Evolutionary conservation across 2,329 filamentous ascomycete genomes (phyloP).

Genomic region (Calycina marina): DNA sequence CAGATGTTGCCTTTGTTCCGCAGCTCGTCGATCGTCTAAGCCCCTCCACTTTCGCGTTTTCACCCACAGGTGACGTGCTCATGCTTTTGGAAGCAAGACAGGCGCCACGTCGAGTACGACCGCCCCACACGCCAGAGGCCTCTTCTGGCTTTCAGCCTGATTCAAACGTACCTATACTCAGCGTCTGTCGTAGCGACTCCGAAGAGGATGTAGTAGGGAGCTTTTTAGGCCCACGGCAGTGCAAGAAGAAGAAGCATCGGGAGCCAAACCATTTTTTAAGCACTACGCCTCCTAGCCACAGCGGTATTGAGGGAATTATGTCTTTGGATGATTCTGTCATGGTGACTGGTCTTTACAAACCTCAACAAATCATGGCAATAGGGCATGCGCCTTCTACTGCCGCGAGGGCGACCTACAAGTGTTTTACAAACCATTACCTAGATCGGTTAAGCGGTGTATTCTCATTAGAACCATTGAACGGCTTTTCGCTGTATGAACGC

Average conservation of each 20-base stretch:
- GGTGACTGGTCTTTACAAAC: conserved; percentile 40
- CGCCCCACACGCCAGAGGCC: conserved; percentile 13
- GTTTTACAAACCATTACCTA: conserved; percentile 41
- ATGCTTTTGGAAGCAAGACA: conserved; percentile 47
- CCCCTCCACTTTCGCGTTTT: conserved; percentile 46
- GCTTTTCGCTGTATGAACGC: conserved; percentile 23
- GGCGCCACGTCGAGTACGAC: conserved; percentile 30
- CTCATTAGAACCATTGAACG: too few relatives aligned
- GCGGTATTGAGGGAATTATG: conserved; percentile 28
- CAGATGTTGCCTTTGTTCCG: conserved; percentile 48
- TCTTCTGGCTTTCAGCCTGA: conserved; percentile 23
- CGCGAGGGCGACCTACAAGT: conserved; percentile 37
- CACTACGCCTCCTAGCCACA: conserved; percentile 34
- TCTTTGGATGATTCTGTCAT: conserved; percentile 43
- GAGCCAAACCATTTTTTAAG: conserved; percentile 31
- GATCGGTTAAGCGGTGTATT: too few relatives aligned
- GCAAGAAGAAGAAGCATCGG: conserved; percentile 26
- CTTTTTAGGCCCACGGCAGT: conserved; percentile 37
- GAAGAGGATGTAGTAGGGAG: conserved; percentile 49
- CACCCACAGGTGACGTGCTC: conserved; percentile 41
- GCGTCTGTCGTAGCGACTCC: conserved; percentile 46
- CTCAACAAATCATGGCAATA: conserved; percentile 48
- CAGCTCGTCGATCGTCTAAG: conserved; percentile 48
- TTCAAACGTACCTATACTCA: conserved; percentile 34
- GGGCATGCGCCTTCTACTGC: conserved; percentile 38